Evolutionary conservation across 768 basidiomycete genomes (phyloP).

Genomic region (Lyophyllum atratum): DNA sequence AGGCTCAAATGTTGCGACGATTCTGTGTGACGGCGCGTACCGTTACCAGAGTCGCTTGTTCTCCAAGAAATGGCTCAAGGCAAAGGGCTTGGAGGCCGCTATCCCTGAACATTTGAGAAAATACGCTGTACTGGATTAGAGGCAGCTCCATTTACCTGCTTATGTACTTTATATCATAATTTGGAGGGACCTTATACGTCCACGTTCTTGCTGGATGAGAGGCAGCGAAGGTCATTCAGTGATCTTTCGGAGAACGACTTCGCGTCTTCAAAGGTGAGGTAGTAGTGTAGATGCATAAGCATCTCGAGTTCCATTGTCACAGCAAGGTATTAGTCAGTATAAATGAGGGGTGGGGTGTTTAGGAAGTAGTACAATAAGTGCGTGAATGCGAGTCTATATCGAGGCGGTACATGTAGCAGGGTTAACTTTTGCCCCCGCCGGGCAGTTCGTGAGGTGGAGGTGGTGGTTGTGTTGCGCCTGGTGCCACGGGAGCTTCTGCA

Average conservation of each 20-base stretch:
- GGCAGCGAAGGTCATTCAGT: too few relatives aligned
- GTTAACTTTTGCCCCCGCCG: conserved; percentile 14
- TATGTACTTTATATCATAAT: background rate
- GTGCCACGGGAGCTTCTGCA: background rate
- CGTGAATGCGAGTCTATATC: background rate
- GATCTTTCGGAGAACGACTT: background rate
- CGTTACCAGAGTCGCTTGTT: conserved; percentile 96
- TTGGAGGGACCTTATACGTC: background rate
- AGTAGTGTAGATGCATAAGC: background rate
- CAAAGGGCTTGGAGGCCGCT: conserved; percentile 73
- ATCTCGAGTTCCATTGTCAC: conserved; percentile 3
- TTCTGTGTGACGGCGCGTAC: conserved; percentile 95
- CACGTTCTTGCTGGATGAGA: background rate
- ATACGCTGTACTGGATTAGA: conserved; percentile 82
- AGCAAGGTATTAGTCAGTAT: conserved; percentile 12
- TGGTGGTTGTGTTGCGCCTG: conserved; percentile 16
- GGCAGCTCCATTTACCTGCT: background rate
- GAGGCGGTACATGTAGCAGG: background rate
- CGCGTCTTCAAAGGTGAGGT: background rate
- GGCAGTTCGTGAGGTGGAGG: conserved; percentile 18
- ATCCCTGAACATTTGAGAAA: conserved; percentile 87
- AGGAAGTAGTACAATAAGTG: conserved; percentile 17
- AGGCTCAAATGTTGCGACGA: conserved; percentile 86
- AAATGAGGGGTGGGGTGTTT: conserved; percentile 17
- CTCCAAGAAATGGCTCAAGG: conserved; percentile 87